Base-by-base conservation (phyloP, 2,329 filamentous ascomycete species). In the Neocucurbitaria cava region DNA sequence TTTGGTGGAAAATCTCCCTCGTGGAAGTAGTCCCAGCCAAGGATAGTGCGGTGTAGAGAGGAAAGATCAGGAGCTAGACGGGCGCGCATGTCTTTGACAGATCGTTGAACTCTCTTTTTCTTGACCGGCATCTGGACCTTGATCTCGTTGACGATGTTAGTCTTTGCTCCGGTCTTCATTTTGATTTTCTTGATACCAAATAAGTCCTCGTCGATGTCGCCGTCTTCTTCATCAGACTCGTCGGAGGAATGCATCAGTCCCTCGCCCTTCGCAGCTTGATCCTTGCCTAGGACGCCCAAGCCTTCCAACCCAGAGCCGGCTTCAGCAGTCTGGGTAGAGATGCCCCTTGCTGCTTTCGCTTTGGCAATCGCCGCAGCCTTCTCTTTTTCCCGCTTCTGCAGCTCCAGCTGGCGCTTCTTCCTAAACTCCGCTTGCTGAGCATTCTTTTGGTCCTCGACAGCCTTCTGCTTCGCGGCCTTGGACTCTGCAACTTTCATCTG, bases 21-120 rank as follows among this genome's bases (percentile, higher is more conserved):
- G 68, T 96, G 90, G 75, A 97, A 99, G 62, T 96, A 96, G 62
- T 99, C 91, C 95, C 95, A 99, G 51, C 89, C 85, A 3, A 99
- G 85, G 46, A 99, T 92, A 17, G 89, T 89, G 66, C 90, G 88
- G 72, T 98, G 95, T 26, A 99, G 79, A 15, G 86, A 83, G 33
- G 92, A 89, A 77, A 99, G 89, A 62, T 96, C 91, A 7, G 96
- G 95, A 28, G 93, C 90, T 55, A 99, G 82, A 58, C 95, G 89
- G 60, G 95, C 94, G 65, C 94, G 89, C 87, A 97, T 94, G 76
- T 99, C 95, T 76, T 96, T 96, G 41, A 89, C 87, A 15, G 92
- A 94, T 45, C 94, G 87, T 58, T 89, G 82, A 46, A 92, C 85
- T 72, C 91, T 90, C 62, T 86, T 81, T 78, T 97, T 96, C 77